Evolutionary conservation across 768 basidiomycete genomes (phyloP), one percentile per base, ranked within the genome.

Genomic region (Rhodosporidiobolus odoratus): DNA sequence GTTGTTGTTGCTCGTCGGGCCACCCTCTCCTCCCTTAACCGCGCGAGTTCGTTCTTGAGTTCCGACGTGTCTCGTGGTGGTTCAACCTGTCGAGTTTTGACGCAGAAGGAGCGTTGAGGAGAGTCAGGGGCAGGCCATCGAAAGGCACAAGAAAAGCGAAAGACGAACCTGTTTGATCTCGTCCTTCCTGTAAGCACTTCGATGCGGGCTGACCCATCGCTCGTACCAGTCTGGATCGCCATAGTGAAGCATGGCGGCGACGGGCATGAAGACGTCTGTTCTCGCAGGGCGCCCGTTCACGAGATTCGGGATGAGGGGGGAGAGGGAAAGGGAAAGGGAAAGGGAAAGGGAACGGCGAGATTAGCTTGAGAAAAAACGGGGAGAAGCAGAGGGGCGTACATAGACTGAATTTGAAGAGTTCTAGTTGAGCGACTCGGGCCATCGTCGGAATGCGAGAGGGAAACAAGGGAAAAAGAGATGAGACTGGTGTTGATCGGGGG

Each of bases 161-260:
- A 27, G 25, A 35, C 72, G 57, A 7, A 73, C 72, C 64, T 73
- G 72, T 38, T 58, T 58, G 35, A 50, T 47, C 41, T 73, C 57
- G 40, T 64, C 68, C 38, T 61, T 54, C 19, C 64, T 32, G 57
- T 30, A 73, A 34, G 58, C 45, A 37, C 74, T 45, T 72, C 86
- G 65, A 78, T 91, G 89, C 13, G 91, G 90, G 43, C 89, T 80
- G 67, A 94, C 90, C 74, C 90, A 83, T 58, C 83, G 81, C 65
- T 84, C 83, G 77, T 92, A 93, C 91, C 91, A 93, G 50, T 88
- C 85, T 9, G 90, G 90, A 79, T 92, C 89, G 53, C 91, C 91
- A 77, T 90, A 92, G 79, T 92, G 89, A 59, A 91, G 81, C 77
- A 93, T 84, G 32, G 89, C 87, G 56, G 84, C 81, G 66, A 93